A percentile compares a stretch with the other conserved stretches of the same genome.
Conservation (phyloP, 768 basidiomycete species). For the Infundibulicybe gibba region DNA sequence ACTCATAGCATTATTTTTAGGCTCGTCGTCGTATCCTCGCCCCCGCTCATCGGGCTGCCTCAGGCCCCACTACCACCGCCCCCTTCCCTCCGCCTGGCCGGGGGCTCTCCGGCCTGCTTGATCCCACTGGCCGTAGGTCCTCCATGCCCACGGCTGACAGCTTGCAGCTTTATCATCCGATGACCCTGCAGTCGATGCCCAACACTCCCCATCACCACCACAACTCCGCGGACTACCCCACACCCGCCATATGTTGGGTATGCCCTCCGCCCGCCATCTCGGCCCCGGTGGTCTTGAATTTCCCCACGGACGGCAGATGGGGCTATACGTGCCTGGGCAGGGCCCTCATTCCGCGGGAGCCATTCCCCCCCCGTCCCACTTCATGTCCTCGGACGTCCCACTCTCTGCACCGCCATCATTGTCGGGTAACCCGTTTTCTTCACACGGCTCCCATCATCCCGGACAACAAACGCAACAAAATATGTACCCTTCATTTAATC, state of each 20-base stretch:
- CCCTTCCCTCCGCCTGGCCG: constrained; percentile 61
- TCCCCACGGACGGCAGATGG: constrained; percentile 31
- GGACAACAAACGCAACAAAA: constrained; percentile 24
- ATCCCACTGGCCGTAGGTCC: constrained; percentile 51
- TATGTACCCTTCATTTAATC: constrained; percentile 31
- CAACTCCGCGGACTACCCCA: constrained; percentile 36
- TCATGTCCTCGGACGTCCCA: constrained; percentile 40
- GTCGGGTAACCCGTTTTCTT: constrained; percentile 39
- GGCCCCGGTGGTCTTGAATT: constrained; percentile 34
- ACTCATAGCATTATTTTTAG: constrained; percentile 30
- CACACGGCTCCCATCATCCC: constrained; percentile 24
- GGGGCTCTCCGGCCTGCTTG: constrained; percentile 36
- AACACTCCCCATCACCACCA: constrained; percentile 30
- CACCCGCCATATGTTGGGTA: constrained; percentile 45
- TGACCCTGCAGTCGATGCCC: constrained; percentile 67
- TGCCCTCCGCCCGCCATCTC: constrained; percentile 31
- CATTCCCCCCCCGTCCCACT: constrained; percentile 25
- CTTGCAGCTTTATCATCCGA: constrained; percentile 74
- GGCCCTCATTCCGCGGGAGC: constrained; percentile 40
- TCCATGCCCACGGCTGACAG: constrained; percentile 66
- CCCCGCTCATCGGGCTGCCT: constrained; percentile 72
- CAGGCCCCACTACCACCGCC: constrained; percentile 73
- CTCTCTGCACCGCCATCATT: constrained; percentile 51
- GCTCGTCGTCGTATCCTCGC: constrained; percentile 82
- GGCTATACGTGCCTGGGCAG: constrained; percentile 31